These are phyloP conservation scores for Litsea cubeba DNA, from an alignment of 164 flowering plant species.

Conservation along the genomic window DNA sequence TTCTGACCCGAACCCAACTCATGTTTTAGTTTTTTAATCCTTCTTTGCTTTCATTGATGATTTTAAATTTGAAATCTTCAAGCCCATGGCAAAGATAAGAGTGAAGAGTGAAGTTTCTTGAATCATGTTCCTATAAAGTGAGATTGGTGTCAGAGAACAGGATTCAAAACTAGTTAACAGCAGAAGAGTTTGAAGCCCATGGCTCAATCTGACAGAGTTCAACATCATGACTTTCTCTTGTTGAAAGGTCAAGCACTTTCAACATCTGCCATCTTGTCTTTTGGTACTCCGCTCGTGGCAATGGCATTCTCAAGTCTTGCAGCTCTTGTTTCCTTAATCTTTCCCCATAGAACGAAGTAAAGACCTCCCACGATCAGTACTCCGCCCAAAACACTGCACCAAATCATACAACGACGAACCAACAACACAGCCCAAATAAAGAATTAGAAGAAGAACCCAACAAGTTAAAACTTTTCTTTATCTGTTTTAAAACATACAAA, in stretches of 20 bases:
- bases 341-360: conserved; percentile 31
- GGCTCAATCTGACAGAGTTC: too few relatives aligned
- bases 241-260: neutral
- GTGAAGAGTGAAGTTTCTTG: too few relatives aligned
- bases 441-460: neutral
- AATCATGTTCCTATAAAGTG: too few relatives aligned
- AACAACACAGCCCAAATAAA: neutral
- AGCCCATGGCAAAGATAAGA: too few relatives aligned
- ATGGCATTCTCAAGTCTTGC: neutral
- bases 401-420: neutral
- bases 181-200: too few relatives aligned
- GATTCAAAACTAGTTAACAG: too few relatives aligned
- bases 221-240: too few relatives aligned
- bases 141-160: too few relatives aligned
- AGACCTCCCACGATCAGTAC: conserved; percentile 24
- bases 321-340: conserved; percentile 17
- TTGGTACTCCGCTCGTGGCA: neutral
- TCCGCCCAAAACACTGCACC: conserved; percentile 25
- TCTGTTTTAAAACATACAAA: conserved; percentile 2
- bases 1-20: too few relatives aligned
- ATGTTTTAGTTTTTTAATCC: too few relatives aligned
- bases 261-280: conserved; percentile 1
- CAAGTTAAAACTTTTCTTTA: neutral
- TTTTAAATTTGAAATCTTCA: too few relatives aligned
- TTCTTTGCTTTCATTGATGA: too few relatives aligned